phyloP scores from a whole-genome alignment of 1,284 basidiomycete species.

The Apiotrichum gamsii region DNA sequence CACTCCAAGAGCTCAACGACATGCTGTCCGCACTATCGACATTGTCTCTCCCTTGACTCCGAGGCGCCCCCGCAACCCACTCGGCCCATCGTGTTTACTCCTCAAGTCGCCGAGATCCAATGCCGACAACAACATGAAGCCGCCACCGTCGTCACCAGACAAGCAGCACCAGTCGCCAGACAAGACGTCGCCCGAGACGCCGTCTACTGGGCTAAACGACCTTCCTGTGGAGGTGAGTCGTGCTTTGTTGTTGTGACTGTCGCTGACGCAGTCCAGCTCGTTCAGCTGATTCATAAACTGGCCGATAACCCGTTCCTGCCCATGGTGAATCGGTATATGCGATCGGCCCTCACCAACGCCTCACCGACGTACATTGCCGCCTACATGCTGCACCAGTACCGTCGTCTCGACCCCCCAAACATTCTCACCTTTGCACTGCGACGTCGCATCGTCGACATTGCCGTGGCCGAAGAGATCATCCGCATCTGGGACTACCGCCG shows the following conservation, averaged over 20 bases:
- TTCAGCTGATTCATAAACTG: slow-evolving; percentile 65
- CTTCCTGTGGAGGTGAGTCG: slow-evolving; percentile 25
- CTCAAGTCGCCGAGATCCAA: neutral
- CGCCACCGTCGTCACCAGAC: neutral
- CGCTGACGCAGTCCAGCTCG: slow-evolving; percentile 51
- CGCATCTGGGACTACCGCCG: slow-evolving; percentile 29
- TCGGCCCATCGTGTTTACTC: neutral
- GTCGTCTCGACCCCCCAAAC: slow-evolving; percentile 13
- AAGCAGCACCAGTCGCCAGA: no score
- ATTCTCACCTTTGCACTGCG: slow-evolving; percentile 27
- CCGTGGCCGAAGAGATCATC: slow-evolving; percentile 27
- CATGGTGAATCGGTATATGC: slow-evolving; percentile 52
- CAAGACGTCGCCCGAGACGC: no score
- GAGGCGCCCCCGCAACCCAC: neutral
- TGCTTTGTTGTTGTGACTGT: neutral
- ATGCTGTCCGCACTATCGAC: neutral
- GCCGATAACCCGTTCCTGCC: slow-evolving; percentile 60
- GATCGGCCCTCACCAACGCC: slow-evolving; percentile 51
- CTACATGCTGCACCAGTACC: slow-evolving; percentile 33
- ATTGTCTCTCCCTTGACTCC: neutral
- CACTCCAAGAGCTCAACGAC: neutral
- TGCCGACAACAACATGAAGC: no score
- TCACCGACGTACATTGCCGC: slow-evolving; percentile 24
- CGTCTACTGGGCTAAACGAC: slow-evolving; percentile 18
- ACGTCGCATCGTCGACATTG: slow-evolving; percentile 30